phyloP scores from a whole-genome alignment of 352 stramenopile species.

The Phytophthora hibernalis region DNA sequence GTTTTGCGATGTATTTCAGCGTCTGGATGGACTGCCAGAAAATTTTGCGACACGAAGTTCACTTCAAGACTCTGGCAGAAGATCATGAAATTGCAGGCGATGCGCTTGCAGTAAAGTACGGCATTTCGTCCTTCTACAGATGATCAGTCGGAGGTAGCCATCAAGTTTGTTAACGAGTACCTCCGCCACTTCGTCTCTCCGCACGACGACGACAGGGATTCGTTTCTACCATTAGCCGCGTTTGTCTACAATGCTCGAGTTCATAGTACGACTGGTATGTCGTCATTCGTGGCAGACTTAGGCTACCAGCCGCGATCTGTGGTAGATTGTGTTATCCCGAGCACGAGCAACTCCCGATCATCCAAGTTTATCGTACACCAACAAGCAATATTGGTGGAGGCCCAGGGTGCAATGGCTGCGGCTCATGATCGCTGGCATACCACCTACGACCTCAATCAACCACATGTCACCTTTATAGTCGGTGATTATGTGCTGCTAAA shows the following conservation, averaged over 20 bases:
- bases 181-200: slow-evolving; percentile 3
- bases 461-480: not conserved
- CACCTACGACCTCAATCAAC: slow-evolving; percentile 3
- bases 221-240: not conserved
- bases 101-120: slow-evolving; percentile 3
- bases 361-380: not conserved
- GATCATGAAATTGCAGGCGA: slow-evolving; percentile 2
- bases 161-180: slow-evolving; percentile 7
- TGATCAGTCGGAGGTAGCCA: slow-evolving; percentile 22
- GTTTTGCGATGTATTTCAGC: slow-evolving; percentile 11
- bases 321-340: not conserved
- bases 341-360: not conserved
- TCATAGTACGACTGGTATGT: slow-evolving; percentile 1
- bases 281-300: slow-evolving; percentile 7
- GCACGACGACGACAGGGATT: not conserved
- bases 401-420: not conserved
- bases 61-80: not conserved
- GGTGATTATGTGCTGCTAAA: not conserved
- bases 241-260: slow-evolving; percentile 8
- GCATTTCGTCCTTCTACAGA: slow-evolving; percentile 23
- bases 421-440: slow-evolving; percentile 1
- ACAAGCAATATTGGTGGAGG: slow-evolving; percentile 1
- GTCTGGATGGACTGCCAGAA: not conserved
- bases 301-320: slow-evolving; percentile 6
- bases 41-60: slow-evolving; percentile 17